A percentile compares a stretch with the other conserved stretches of the same genome.
These are phyloP conservation scores for Mycena citricolor DNA, from an alignment of 1,284 basidiomycete genomes.

Conservation along the genomic window DNA sequence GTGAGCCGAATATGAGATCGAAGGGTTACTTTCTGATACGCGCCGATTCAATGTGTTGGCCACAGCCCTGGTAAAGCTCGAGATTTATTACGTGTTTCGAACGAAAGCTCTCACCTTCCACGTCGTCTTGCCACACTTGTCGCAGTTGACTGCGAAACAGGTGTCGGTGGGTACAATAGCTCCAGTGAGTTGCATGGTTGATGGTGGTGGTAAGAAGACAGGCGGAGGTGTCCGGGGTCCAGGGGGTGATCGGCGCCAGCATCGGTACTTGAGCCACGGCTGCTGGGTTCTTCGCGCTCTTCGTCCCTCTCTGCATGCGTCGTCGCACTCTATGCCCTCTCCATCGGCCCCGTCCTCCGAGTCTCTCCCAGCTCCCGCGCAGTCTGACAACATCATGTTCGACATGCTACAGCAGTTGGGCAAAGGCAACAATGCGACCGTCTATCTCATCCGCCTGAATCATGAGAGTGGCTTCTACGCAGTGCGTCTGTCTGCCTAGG, in stretches of 20 bases:
- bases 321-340: conserved; percentile 2
- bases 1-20: conserved; percentile 17
- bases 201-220: background rate
- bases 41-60: conserved; percentile 61
- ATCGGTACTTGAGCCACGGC: too few relatives aligned
- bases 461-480: conserved; percentile 14
- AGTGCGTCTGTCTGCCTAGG: conserved; percentile 9
- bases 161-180: conserved; percentile 46
- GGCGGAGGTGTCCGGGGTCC: conserved; percentile 9
- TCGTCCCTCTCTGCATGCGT: conserved; percentile 5
- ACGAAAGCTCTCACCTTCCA: conserved; percentile 57
- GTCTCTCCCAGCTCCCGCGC: too few relatives aligned
- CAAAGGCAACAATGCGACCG: conserved; percentile 19
- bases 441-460: conserved; percentile 20
- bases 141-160: conserved; percentile 61
- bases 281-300: too few relatives aligned
- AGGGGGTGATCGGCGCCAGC: conserved; percentile 2
- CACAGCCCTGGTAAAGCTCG: conserved; percentile 57
- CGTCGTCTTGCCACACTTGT: conserved; percentile 67
- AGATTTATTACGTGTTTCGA: conserved; percentile 14
- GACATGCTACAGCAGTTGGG: conserved; percentile 49
- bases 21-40: conserved; percentile 37
- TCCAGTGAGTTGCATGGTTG: conserved; percentile 8
- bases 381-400: background rate
- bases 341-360: conserved; percentile 4